phyloP scores from a whole-genome alignment of 805 yeast species.

The Pichia californica region DNA sequence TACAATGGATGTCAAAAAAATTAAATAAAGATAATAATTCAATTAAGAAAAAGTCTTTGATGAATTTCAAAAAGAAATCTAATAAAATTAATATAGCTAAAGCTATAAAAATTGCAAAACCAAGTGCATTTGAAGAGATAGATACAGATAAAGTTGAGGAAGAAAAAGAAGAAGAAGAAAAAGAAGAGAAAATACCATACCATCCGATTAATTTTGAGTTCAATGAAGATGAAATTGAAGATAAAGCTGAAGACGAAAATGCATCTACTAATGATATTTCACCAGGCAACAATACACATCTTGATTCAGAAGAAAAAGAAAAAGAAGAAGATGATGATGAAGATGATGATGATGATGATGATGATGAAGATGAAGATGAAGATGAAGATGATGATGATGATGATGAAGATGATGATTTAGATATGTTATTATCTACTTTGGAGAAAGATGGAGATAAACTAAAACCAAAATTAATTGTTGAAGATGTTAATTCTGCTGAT shows the following conservation, averaged over 20 bases:
- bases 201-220: too few relatives aligned
- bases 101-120: too few relatives aligned
- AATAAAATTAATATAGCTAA: neutral
- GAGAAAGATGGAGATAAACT: neutral
- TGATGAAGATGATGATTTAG: constrained; percentile 1
- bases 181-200: too few relatives aligned
- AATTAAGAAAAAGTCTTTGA: constrained; percentile 14
- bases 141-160: neutral
- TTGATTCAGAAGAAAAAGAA: too few relatives aligned
- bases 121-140: neutral
- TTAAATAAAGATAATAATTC: neutral
- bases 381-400: neutral
- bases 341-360: constrained; percentile 2
- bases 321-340: constrained; percentile 2
- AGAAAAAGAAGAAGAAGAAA: constrained; percentile 6
- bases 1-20: constrained; percentile 42
- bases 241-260: too few relatives aligned
- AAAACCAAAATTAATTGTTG: neutral
- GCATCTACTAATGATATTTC: too few relatives aligned
- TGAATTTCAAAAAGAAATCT: constrained; percentile 19
- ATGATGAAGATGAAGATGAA: neutral
- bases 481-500: constrained; percentile 27
- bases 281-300: too few relatives aligned
- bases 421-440: neutral
- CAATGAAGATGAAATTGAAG: neutral